Evolutionary conservation across 768 basidiomycete species (phyloP).

Genomic region (Russula compacta): DNA sequence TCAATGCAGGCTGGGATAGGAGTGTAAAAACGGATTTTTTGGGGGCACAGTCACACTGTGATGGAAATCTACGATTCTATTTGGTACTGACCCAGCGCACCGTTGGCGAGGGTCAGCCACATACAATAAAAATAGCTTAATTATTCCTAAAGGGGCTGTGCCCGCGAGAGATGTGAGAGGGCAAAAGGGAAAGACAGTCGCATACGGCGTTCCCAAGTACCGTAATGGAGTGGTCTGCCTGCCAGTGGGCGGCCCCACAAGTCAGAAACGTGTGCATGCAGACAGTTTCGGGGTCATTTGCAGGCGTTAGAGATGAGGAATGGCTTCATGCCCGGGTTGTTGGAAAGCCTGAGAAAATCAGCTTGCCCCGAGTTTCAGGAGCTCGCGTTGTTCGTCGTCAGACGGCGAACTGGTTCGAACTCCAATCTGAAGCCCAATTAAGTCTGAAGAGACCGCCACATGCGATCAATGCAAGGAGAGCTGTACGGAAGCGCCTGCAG

Average conservation of each 20-base stretch:
- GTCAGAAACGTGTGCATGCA: not conserved
- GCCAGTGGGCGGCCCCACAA: not conserved
- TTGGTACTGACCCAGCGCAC: not conserved
- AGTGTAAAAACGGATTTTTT: not conserved
- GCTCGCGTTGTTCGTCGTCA: not conserved
- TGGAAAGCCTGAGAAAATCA: not conserved
- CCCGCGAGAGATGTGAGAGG: not conserved
- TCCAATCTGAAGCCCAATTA: not conserved
- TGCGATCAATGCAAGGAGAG: not conserved
- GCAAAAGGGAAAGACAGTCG: not conserved
- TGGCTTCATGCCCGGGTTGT: not conserved
- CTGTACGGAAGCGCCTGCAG: not conserved
- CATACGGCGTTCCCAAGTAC: not conserved
- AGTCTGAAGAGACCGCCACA: not conserved
- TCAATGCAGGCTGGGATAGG: not conserved
- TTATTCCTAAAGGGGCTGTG: not conserved
- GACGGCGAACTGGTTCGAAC: constrained; percentile 9
- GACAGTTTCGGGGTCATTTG: not conserved
- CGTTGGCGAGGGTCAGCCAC: too few relatives aligned
- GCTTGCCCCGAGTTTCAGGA: not conserved
- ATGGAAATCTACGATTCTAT: not conserved
- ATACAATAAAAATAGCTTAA: not conserved
- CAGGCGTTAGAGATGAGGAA: not conserved
- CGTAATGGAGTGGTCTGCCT: not conserved
- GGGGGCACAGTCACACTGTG: not conserved